These are phyloP conservation scores for Alternaria gansuensis DNA, from an alignment of 2,329 filamentous ascomycete species.

Conservation along the genomic window DNA sequence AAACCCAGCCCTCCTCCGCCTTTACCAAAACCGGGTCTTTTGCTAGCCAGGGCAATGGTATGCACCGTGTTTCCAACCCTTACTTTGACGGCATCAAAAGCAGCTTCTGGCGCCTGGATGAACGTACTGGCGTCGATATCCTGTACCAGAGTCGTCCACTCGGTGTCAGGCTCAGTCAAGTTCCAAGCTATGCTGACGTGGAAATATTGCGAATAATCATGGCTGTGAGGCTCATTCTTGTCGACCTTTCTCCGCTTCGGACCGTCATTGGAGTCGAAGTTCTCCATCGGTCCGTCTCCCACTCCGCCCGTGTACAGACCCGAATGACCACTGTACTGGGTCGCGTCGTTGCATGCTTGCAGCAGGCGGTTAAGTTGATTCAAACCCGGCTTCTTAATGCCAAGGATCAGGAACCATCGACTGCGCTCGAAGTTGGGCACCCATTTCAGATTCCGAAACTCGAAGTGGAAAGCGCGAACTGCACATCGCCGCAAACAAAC, in stretches of 20 bases:
- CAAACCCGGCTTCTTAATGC: conserved; percentile 56
- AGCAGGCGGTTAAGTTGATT: conserved; percentile 65
- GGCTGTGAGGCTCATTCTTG: conserved; percentile 5
- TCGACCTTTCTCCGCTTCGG: conserved; percentile 29
- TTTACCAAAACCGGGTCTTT: conserved; percentile 26
- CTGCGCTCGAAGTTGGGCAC: conserved; percentile 72
- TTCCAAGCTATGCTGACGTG: conserved; percentile 92
- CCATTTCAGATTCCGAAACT: conserved; percentile 65
- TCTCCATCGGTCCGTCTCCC: conserved; percentile 44
- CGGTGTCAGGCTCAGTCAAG: conserved; percentile 40
- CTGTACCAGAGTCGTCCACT: conserved; percentile 38
- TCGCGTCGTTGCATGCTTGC: conserved; percentile 70
- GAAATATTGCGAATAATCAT: conserved; percentile 66
- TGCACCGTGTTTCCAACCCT: conserved; percentile 57
- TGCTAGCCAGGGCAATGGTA: conserved; percentile 42
- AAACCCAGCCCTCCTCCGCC: conserved; percentile 28
- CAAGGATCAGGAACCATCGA: conserved; percentile 85
- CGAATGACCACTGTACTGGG: conserved; percentile 70
- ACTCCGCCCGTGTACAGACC: conserved; percentile 67
- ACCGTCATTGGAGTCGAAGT: conserved; percentile 20
- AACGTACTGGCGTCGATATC: conserved; percentile 34
- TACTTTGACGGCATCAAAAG: conserved; percentile 58
- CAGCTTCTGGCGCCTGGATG: conserved; percentile 34
- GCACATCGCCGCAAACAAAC: conserved; percentile 55
- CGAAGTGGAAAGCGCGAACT: conserved; percentile 61